Base-by-base conservation (phyloP, 441 rosid genomes). In the Euphorbia schlechtendalii region DNA sequence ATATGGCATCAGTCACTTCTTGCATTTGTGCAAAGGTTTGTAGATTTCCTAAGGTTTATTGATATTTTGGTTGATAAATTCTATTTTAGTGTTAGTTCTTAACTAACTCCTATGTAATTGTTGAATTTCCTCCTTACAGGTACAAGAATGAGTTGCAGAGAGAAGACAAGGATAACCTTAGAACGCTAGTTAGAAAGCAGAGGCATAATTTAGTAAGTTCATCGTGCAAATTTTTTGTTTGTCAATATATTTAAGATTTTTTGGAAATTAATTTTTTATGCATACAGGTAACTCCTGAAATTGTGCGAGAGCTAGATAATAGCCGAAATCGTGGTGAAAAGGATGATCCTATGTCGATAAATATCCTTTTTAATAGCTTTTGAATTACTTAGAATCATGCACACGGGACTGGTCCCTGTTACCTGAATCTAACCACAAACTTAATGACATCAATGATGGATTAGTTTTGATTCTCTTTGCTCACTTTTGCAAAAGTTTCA, bases 261-360 rank as follows among this genome's bases (percentile, higher is more conserved):
- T 49, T 12, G 30, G n/a, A 17, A 18, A n/a, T 1, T 55, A 54
- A 46, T 51, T 55, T 17, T 61, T 28, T 61, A 5, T 59, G 41
- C 64, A 13, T 67, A 56, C 64, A 84, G 97, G 89, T 90, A 71
- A 84, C 97, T 32, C 90, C 93, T 63, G 96, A 86, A 80, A 86
- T 93, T 70, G 52, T 70, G 45, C 83, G 87, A 71, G 98, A 93
- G 81, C 79, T 88, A 25, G 81, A 82, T 63, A 80, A 77, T 67
- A 84, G 89, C 74, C 86, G 89, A 68, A 87, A 78, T 78, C 88
- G 96, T 14, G 91, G 96, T 18, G 96, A 90, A 79, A 84, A 82
- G 74, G 92, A 78, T n/a, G 81, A 86, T 77, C 80, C 77, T 12
- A 82, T 82, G 84, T 41, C 69, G 64, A 76, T 77, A 49, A 75